Percentiles rank a stretch among this genome's conserved stretches.
phyloP scores from a whole-genome alignment of 192 early-diverging fungal genomes.

The Coemansia sp. region DNA sequence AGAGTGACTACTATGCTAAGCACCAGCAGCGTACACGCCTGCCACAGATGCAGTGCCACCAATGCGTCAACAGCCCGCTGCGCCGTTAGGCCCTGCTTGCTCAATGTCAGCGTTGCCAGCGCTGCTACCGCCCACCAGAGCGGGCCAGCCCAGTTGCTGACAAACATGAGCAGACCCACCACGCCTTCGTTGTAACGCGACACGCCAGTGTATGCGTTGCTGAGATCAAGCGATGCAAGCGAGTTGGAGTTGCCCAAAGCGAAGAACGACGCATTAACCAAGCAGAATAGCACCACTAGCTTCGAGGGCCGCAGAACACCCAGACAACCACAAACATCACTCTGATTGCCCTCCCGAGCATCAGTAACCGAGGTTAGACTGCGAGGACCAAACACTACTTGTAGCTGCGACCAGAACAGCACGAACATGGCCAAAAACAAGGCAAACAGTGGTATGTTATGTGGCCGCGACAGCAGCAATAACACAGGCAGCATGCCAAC shows the following conservation, averaged over 20 bases:
- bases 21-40: slow-evolving; percentile 57
- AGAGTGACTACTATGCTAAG: slow-evolving; percentile 68
- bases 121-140: slow-evolving; percentile 66
- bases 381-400: not conserved
- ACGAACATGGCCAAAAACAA: slow-evolving; percentile 61
- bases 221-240: slow-evolving; percentile 76
- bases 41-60: slow-evolving; percentile 31
- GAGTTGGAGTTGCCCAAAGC: slow-evolving; percentile 76
- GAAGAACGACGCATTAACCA: slow-evolving; percentile 65
- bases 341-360: too few species aligned
- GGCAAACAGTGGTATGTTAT: slow-evolving; percentile 63
- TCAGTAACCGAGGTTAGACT: not conserved
- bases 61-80: slow-evolving; percentile 12
- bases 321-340: not conserved
- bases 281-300: slow-evolving; percentile 49
- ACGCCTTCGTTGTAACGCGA: slow-evolving; percentile 62
- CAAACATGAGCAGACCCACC: slow-evolving; percentile 71
- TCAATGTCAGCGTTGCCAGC: slow-evolving; percentile 21
- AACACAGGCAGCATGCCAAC: slow-evolving; percentile 61
- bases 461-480: slow-evolving; percentile 63
- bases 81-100: not conserved
- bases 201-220: slow-evolving; percentile 76
- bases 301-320: slow-evolving; percentile 30
- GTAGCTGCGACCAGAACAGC: slow-evolving; percentile 36
- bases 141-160: slow-evolving; percentile 72